phyloP scores from a whole-genome alignment of 345 rosid genomes.

The Sonneratia alba region DNA sequence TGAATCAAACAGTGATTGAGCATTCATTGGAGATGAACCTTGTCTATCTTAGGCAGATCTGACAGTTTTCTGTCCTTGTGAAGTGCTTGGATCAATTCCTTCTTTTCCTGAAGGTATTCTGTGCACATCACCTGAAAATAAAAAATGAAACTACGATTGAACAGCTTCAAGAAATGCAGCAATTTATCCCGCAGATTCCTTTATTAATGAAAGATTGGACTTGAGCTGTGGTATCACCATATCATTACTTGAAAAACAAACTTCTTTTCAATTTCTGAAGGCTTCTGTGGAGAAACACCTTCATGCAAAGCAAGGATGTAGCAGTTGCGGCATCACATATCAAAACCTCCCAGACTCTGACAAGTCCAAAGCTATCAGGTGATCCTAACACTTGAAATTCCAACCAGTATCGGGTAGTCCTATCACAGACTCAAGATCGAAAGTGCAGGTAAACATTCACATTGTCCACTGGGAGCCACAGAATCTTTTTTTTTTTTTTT shows the following conservation, averaged over 20 bases:
- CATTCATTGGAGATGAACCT: conserved; percentile 24
- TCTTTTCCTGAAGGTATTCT: conserved; percentile 60
- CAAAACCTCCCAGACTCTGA: neutral
- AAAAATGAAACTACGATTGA: neutral
- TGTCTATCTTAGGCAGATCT: conserved; percentile 62
- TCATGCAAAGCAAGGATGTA: too few species aligned
- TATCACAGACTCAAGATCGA: neutral
- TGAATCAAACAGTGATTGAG: neutral
- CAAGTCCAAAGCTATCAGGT: too few species aligned
- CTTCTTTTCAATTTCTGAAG: neutral
- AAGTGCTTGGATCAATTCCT: conserved; percentile 53
- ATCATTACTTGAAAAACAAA: neutral
- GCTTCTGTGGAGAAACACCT: neutral
- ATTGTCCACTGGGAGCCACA: neutral
- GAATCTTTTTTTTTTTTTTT: too few species aligned
- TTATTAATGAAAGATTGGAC: neutral
- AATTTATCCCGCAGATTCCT: neutral
- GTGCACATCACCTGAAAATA: conserved; percentile 64
- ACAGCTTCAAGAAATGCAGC: neutral
- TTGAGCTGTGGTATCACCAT: neutral
- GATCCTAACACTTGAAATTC: too few species aligned
- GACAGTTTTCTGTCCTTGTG: conserved; percentile 61
- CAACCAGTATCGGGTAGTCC: neutral
- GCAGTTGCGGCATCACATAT: neutral
- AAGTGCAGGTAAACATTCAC: neutral